A percentile compares a stretch with the other conserved stretches of the same genome.
phyloP scores from a whole-genome alignment of 345 rosid genomes.

The Kandelia obovata region DNA sequence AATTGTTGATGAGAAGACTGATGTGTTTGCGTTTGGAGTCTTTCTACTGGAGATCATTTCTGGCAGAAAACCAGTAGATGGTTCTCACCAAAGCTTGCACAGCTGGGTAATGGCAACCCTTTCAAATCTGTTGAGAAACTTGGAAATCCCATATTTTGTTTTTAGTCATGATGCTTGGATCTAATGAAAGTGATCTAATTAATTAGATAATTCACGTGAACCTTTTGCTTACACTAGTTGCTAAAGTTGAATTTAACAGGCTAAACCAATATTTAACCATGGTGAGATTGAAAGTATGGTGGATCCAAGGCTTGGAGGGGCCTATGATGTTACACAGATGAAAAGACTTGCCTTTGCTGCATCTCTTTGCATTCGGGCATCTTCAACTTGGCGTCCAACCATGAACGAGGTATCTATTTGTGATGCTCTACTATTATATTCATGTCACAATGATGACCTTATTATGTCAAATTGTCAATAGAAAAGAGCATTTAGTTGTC shows the following conservation, averaged over 20 bases:
- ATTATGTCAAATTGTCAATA: not conserved
- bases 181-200: too few relatives aligned
- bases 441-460: too few relatives aligned
- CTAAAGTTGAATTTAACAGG: slow-evolving; percentile 36
- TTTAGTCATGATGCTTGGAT: too few relatives aligned
- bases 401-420: slow-evolving; percentile 64
- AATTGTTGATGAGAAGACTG: slow-evolving; percentile 94
- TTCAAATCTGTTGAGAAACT: not conserved
- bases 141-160: too few relatives aligned
- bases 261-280: slow-evolving; percentile 61
- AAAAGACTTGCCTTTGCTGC: slow-evolving; percentile 73
- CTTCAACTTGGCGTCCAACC: slow-evolving; percentile 78
- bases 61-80: slow-evolving; percentile 84
- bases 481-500: not conserved
- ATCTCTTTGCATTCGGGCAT: slow-evolving; percentile 79
- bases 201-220: too few relatives aligned
- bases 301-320: slow-evolving; percentile 76
- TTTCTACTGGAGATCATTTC: slow-evolving; percentile 83
- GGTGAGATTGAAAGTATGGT: slow-evolving; percentile 60
- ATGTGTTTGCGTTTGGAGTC: slow-evolving; percentile 95
- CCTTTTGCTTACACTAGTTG: not conserved
- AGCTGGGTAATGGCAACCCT: slow-evolving; percentile 58
- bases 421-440: not conserved
- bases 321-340: slow-evolving; percentile 52
- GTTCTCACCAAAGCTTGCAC: slow-evolving; percentile 85